phyloP scores from a whole-genome alignment of 2,329 filamentous ascomycete species.

The Diaporthe humulicola region DNA sequence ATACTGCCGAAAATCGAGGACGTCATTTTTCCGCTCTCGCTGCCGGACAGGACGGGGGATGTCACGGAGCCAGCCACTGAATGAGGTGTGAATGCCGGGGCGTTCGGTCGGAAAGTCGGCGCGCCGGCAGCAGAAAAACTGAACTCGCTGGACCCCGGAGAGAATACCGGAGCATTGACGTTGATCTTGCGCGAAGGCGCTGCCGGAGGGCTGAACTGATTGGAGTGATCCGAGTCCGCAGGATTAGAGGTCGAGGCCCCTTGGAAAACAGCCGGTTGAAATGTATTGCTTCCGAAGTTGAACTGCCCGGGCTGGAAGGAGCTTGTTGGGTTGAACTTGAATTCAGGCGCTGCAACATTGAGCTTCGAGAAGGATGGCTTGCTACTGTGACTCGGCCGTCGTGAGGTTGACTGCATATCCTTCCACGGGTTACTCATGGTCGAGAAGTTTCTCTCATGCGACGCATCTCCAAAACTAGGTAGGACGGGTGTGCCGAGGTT shows the following conservation, averaged over 20 bases:
- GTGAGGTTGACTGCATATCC: slow-evolving; percentile 59
- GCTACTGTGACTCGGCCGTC: slow-evolving; percentile 71
- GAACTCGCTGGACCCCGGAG: slow-evolving; percentile 74
- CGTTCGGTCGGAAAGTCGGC: slow-evolving; percentile 81
- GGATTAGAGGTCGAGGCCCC: slow-evolving; percentile 51
- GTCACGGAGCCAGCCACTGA: slow-evolving; percentile 62
- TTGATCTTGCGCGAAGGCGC: slow-evolving; percentile 70
- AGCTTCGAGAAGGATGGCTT: slow-evolving; percentile 82
- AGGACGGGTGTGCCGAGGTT: slow-evolving; percentile 75
- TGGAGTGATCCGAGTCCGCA: slow-evolving; percentile 53
- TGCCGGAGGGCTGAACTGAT: slow-evolving; percentile 58
- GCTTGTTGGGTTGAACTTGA: slow-evolving; percentile 77
- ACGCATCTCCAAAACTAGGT: slow-evolving; percentile 57
- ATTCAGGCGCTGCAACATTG: slow-evolving; percentile 91
- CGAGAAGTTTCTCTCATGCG: slow-evolving; percentile 69
- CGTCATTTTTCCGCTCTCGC: slow-evolving; percentile 56
- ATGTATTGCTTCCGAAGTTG: slow-evolving; percentile 60
- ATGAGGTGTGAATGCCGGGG: slow-evolving; percentile 80
- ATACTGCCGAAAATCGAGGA: slow-evolving; percentile 79
- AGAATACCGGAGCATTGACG: slow-evolving; percentile 78
- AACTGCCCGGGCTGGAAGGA: slow-evolving; percentile 66
- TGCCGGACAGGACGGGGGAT: slow-evolving; percentile 59
- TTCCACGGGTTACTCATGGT: slow-evolving; percentile 74
- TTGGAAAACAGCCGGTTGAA: slow-evolving; percentile 65
- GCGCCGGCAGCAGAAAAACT: slow-evolving; percentile 71